Evolutionary conservation across 441 rosid genomes (phyloP), one percentile per base, ranked within the genome.

Genomic region (Brassica balearica): DNA sequence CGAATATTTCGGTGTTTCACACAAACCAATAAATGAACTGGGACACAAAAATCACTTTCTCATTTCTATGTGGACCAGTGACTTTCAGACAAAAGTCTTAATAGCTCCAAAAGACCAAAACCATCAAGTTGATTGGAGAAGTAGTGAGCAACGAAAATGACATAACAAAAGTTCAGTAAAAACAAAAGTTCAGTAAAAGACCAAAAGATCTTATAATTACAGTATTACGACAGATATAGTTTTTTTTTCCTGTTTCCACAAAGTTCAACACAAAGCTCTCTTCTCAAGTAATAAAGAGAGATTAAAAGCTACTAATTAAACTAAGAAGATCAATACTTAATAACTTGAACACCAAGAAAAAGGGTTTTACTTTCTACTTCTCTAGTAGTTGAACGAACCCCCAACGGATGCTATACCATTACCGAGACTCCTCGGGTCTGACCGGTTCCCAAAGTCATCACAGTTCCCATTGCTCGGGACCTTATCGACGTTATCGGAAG

Each of bases 361-460:
- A 61, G 80, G 76, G 72, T 75, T 27, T 48, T 29, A 4, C 34
- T 60, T 43, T 43, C 81, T 80, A 81, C 67, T 68, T 81, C 0
- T 14, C 88, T 86, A 88, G 89, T 82, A 94, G 77, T 96, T 91
- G 86, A 91, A 91, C 12, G 74, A 95, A 87, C 76, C 98, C 92
- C 80, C 83, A 60, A 90, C 95, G 0, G 98, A 91, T 53, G 96
- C 86, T 10, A 92, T 90, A 69, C 92, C 90, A 4, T 85, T 71
- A 84, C 92, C 92, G 81, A 91, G 82, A 59, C 85, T 92, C 82
- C 91, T 89, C 0, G 97, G 89, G 77, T 91, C 99, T 51, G 89
- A 95, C 82, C 89, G 84, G 86, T 69, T 86, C 48, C 87, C 80
- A 65, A 89, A 90, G 75, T 92, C 98, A 19, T 93, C 97, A 14